These are phyloP conservation scores for Lodderomyces metapsilosis DNA, from an alignment of 1,139 yeast genomes.

Conservation along the genomic window DNA sequence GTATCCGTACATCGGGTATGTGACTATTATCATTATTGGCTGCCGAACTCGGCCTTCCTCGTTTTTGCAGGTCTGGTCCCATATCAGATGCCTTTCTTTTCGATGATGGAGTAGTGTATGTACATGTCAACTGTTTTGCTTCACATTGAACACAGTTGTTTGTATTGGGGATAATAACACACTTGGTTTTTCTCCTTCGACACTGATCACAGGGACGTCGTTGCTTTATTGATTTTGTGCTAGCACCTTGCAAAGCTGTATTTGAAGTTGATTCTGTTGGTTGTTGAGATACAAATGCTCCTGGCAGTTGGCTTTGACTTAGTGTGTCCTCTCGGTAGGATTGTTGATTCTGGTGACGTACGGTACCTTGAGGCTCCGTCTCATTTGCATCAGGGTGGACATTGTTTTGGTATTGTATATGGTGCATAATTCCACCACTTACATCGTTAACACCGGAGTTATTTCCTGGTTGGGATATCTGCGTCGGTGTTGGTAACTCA, in stretches of 20 bases:
- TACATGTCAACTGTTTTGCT: constrained; percentile 62
- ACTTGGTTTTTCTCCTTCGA: constrained; percentile 61
- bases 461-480: constrained; percentile 1
- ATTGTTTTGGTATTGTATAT: constrained; percentile 34
- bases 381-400: constrained; percentile 16
- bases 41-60: constrained; percentile 12
- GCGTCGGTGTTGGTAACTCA: constrained; percentile 19
- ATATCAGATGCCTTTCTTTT: constrained; percentile 29
- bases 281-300: constrained; percentile 5
- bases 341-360: constrained; percentile 4
- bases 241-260: constrained; percentile 8
- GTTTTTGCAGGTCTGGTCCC: constrained; percentile 22
- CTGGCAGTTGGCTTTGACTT: constrained; percentile 8
- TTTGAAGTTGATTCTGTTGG: constrained; percentile 7
- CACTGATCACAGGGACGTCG: constrained; percentile 69
- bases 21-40: constrained; percentile 19
- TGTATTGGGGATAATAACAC: constrained; percentile 59
- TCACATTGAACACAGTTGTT: constrained; percentile 69
- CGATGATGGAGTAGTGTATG: constrained; percentile 40
- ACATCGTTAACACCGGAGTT: not conserved
- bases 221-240: constrained; percentile 22
- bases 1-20: constrained; percentile 53
- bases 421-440: constrained; percentile 27
- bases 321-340: constrained; percentile 5
- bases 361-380: too few species aligned